A percentile compares a stretch with the other conserved stretches of the same genome.
phyloP scores from a whole-genome alignment of 176 grass and related monocot genomes.

The Leersia perrieri region DNA sequence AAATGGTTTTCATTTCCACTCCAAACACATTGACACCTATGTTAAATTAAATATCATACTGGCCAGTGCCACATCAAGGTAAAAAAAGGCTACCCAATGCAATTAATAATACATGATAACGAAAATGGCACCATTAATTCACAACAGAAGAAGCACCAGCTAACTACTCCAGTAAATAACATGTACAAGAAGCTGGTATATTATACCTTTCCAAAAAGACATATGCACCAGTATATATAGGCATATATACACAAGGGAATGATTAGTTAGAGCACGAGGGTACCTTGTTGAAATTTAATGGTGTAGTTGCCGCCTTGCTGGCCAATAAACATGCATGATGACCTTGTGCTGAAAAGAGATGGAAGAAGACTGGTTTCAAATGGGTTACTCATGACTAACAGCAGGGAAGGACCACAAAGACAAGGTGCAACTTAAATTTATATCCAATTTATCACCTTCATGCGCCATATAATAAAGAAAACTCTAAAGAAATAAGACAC shows the following conservation, averaged over 20 bases:
- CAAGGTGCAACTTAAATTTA: constrained; percentile 2
- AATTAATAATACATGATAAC: background rate
- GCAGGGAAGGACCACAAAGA: constrained; percentile 16
- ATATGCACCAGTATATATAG: background rate
- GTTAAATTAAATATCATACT: constrained; percentile 12
- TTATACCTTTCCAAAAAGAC: background rate
- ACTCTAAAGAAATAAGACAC: constrained; percentile 4
- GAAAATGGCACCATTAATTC: background rate
- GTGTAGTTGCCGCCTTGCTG: background rate
- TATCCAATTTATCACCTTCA: background rate
- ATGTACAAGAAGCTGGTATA: background rate
- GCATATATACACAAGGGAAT: background rate
- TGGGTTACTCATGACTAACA: background rate
- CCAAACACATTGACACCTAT: background rate
- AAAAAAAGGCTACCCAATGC: background rate
- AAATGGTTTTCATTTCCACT: background rate
- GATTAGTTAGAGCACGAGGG: background rate
- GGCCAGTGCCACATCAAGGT: background rate
- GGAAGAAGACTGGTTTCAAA: background rate
- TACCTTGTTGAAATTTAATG: constrained; percentile 22
- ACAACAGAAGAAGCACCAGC: background rate
- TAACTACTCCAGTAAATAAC: background rate
- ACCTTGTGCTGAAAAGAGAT: constrained; percentile 11
- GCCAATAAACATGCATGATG: constrained; percentile 3
- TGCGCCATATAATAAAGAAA: background rate